A percentile compares a stretch with the other conserved stretches of the same genome.
These are phyloP conservation scores for Cardamine resedifolia DNA, from an alignment of 345 rosid species.

Conservation along the genomic window DNA sequence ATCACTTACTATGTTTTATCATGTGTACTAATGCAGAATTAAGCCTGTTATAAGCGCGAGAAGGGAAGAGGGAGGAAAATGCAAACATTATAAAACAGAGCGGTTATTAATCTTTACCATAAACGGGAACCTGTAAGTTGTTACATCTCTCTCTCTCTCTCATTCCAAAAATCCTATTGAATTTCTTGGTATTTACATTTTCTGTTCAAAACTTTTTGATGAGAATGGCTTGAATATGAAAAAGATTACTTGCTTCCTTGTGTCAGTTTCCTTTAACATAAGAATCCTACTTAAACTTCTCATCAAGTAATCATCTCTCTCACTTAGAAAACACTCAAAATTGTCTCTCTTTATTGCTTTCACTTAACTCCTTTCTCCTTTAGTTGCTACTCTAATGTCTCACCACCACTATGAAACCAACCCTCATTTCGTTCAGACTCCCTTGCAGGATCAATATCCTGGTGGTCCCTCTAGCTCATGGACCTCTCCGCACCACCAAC, in stretches of 20 bases:
- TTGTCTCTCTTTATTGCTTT: conserved; percentile 32
- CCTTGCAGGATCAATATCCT: conserved; percentile 34
- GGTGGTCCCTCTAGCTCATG: conserved; percentile 34
- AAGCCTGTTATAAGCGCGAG: not conserved
- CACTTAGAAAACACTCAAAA: conserved; percentile 18
- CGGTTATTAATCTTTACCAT: not conserved
- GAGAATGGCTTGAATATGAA: conserved; percentile 12
- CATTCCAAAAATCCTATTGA: not conserved
- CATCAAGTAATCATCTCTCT: conserved; percentile 55
- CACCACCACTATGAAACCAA: conserved; percentile 50
- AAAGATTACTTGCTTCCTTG: conserved; percentile 66
- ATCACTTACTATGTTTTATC: conserved; percentile 7
- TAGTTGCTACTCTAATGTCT: conserved; percentile 39
- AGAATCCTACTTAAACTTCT: conserved; percentile 69
- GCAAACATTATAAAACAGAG: not conserved
- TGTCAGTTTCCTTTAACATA: conserved; percentile 45
- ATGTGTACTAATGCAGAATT: conserved; percentile 28
- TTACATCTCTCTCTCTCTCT: not conserved
- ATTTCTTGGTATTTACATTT: not conserved
- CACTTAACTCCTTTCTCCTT: conserved; percentile 6
- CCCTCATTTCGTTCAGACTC: conserved; percentile 50
- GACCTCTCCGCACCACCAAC: conserved; percentile 21
- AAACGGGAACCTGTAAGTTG: conserved; percentile 11
- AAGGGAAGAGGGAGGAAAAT: not conserved
- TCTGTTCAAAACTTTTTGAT: not conserved